phyloP scores from a whole-genome alignment of 805 yeast genomes.

The Hanseniaspora clermontiae region DNA sequence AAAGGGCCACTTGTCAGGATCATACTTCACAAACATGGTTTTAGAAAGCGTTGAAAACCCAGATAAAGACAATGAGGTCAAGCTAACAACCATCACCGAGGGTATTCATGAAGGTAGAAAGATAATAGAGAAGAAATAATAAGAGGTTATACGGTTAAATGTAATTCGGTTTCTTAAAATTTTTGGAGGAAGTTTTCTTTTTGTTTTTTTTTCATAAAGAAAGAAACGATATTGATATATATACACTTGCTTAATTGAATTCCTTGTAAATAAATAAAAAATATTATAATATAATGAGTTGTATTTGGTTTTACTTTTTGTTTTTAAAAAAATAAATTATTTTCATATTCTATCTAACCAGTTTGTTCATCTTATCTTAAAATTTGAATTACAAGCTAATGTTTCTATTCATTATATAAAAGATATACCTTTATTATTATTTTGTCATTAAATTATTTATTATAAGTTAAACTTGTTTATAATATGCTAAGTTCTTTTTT shows the following conservation, averaged over 20 bases:
- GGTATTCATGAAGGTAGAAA: slow-evolving; percentile 1
- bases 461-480: neutral
- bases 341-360: too few relatives aligned
- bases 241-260: neutral
- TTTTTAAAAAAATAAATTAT: neutral
- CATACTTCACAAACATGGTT: slow-evolving; percentile 57
- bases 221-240: too few relatives aligned
- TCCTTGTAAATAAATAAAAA: slow-evolving; percentile 8
- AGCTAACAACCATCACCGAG: neutral
- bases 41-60: slow-evolving; percentile 71
- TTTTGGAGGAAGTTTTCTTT: too few relatives aligned
- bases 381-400: too few relatives aligned
- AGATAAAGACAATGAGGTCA: slow-evolving; percentile 16
- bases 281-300: neutral
- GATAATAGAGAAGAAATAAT: neutral
- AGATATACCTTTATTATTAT: neutral
- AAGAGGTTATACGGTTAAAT: too few relatives aligned
- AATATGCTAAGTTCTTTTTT: neutral
- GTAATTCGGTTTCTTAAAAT: too few relatives aligned
- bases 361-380: too few relatives aligned
- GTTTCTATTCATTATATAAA: neutral
- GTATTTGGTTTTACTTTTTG: neutral
- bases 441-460: neutral
- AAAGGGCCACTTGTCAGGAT: slow-evolving; percentile 37
- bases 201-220: too few relatives aligned